Conservation (phyloP, 495 filamentous ascomycete species). For the Barbatosphaeria neglecta region DNA sequence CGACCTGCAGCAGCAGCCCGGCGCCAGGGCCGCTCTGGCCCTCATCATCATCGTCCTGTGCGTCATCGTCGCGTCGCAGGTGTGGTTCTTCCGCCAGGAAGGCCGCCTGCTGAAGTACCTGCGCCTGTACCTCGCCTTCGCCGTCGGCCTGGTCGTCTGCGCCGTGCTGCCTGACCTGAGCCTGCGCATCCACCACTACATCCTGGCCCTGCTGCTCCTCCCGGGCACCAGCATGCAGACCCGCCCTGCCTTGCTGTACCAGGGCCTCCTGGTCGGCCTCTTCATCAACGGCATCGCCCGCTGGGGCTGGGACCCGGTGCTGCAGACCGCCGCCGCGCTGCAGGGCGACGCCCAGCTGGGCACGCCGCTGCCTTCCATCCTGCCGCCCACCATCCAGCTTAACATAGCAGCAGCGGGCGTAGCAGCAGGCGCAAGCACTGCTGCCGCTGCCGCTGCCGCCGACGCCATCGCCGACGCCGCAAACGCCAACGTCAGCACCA, state of each 20-base stretch:
- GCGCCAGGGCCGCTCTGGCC: slow-evolving; percentile 58
- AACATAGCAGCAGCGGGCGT: too few relatives aligned
- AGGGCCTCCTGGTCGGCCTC: slow-evolving; percentile 72
- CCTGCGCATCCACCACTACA: slow-evolving; percentile 88
- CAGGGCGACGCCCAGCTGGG: slow-evolving; percentile 59
- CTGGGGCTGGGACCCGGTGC: slow-evolving; percentile 81
- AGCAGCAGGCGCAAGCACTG: too few relatives aligned
- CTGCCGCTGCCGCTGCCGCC: too few relatives aligned
- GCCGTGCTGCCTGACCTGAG: slow-evolving; percentile 68
- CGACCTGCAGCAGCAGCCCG: slow-evolving; percentile 66
- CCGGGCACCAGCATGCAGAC: slow-evolving; percentile 75
- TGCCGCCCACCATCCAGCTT: slow-evolving; percentile 32
- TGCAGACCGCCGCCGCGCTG: slow-evolving; percentile 70
- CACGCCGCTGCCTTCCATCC: slow-evolving; percentile 54
- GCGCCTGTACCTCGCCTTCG: slow-evolving; percentile 54
- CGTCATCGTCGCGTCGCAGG: slow-evolving; percentile 51
- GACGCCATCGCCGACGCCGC: too few relatives aligned
- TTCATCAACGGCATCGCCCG: slow-evolving; percentile 82
- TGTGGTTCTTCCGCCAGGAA: slow-evolving; percentile 63
- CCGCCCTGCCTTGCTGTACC: slow-evolving; percentile 60
- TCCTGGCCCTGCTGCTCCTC: slow-evolving; percentile 67
- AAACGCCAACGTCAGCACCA: slow-evolving; percentile 20
- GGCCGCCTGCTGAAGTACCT: slow-evolving; percentile 59
- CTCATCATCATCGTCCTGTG: slow-evolving; percentile 53
- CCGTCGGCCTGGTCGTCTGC: slow-evolving; percentile 47